Evolutionary conservation across 2,329 filamentous ascomycete genomes (phyloP), one percentile per base, ranked within the genome.

Genomic region (Teratosphaeria nubilosa): DNA sequence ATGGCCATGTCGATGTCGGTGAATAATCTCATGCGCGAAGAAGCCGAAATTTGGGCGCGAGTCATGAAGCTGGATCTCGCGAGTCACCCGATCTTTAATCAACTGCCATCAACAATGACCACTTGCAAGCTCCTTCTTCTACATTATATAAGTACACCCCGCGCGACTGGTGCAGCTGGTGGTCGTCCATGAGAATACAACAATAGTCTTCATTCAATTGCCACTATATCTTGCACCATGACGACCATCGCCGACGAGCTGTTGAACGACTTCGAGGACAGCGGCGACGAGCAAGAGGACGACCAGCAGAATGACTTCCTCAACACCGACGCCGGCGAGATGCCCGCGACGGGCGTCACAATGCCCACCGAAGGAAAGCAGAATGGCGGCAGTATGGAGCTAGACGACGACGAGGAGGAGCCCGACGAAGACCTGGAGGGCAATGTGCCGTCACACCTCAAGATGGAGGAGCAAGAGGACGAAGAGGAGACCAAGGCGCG

Each of bases 191-290:
- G 5, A 41, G 11, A 41, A 1, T n/a, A 41, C 11, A 1, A 14
- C 34, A 41, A 30, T 5, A 30, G 5, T 7, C 27, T 30, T 41
- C 16, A 16, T 11, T 14, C 13, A n/a, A 41, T 41, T 41, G 34
- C 11, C 13, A 14, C 11, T 22, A 48, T 48, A 5, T 48, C 41
- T 20, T 53, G 7, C 73, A 65, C 56, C 16, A 95, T 96, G 91
- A 90, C 92, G 72, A 95, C 90, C 51, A 82, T 95, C 63, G 92
- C 90, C 62, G 91, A 97, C 69, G 92, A 97, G 72, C 82, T 99
- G 11, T 80, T 97, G 66, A 89, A 94, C 69, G 90, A 95, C 72
- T 94, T 95, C 63, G 90, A 91, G 68, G 90, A 95, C 69, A 89
- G 86, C 5, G 90, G 86, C 56, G 89, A 94, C 66, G 78, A 82